These are phyloP conservation scores for Colletotrichum higginsianum DNA, from an alignment of 2,329 filamentous ascomycete genomes.

Conservation along the genomic window DNA sequence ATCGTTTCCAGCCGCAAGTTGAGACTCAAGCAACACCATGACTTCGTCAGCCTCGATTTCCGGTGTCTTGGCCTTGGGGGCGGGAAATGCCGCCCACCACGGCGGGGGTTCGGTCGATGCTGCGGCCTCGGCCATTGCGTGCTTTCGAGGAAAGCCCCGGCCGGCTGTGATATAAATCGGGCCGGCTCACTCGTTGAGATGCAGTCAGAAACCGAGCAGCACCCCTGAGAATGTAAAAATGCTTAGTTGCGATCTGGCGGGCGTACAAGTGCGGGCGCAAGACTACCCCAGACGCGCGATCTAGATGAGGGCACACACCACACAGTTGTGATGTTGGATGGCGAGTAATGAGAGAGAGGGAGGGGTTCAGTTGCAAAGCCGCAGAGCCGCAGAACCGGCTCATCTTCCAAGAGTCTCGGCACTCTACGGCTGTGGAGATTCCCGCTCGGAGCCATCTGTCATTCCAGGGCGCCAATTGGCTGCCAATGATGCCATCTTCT, in stretches of 20 bases:
- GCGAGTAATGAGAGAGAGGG: background rate
- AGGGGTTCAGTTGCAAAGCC: slow-evolving; percentile 19
- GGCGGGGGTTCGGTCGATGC: slow-evolving; percentile 41
- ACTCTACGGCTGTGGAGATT: slow-evolving; percentile 32
- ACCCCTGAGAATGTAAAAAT: background rate
- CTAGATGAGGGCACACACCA: background rate
- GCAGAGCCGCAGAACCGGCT: slow-evolving; percentile 11
- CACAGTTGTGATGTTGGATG: background rate
- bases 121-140: slow-evolving; percentile 27
- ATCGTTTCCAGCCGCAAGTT: slow-evolving; percentile 49
- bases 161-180: background rate
- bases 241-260: slow-evolving; percentile 27
- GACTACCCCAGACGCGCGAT: slow-evolving; percentile 32
- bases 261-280: slow-evolving; percentile 35
- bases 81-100: slow-evolving; percentile 61
- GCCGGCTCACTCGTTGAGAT: background rate
- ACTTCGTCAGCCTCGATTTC: slow-evolving; percentile 58
- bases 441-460: slow-evolving; percentile 27
- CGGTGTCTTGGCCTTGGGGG: slow-evolving; percentile 56
- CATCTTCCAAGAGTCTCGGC: slow-evolving; percentile 17
- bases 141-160: background rate
- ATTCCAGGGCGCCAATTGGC: slow-evolving; percentile 35
- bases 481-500: slow-evolving; percentile 29
- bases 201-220: background rate
- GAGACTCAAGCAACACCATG: slow-evolving; percentile 56